Percentiles rank a stretch among this genome's conserved stretches.
Conservation (phyloP, 441 rosid genomes). For the Lepidium campestre region DNA sequence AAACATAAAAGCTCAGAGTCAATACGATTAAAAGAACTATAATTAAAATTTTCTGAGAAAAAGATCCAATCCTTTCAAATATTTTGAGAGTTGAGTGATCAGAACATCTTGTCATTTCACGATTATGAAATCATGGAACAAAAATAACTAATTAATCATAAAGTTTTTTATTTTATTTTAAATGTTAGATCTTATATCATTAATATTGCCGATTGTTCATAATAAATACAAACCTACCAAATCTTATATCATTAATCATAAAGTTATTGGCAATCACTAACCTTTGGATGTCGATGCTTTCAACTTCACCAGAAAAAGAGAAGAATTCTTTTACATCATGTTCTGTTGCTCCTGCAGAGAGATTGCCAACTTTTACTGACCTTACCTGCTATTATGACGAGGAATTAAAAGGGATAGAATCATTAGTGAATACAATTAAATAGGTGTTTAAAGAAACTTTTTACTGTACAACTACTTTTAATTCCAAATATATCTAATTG, state of each 20-base stretch:
- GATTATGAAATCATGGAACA: background rate
- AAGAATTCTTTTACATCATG: conserved; percentile 59
- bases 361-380: conserved; percentile 53
- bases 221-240: no score
- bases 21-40: background rate
- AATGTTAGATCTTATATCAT: no score
- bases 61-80: background rate
- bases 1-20: background rate
- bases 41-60: background rate
- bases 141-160: background rate
- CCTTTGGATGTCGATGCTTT: conserved; percentile 47
- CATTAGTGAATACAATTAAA: background rate
- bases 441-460: background rate
- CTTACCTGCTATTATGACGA: conserved; percentile 31
- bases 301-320: conserved; percentile 70
- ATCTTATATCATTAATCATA: no score
- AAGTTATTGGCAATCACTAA: conserved; percentile 14
- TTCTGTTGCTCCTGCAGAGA: conserved; percentile 49
- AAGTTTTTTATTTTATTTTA: no score
- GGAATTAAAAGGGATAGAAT: background rate
- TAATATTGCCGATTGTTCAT: no score
- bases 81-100: background rate
- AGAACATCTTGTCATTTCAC: background rate
- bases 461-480: background rate
- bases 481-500: background rate